Conservation (phyloP, 2,329 filamentous ascomycete species). For the Microcyclospora pomicola region DNA sequence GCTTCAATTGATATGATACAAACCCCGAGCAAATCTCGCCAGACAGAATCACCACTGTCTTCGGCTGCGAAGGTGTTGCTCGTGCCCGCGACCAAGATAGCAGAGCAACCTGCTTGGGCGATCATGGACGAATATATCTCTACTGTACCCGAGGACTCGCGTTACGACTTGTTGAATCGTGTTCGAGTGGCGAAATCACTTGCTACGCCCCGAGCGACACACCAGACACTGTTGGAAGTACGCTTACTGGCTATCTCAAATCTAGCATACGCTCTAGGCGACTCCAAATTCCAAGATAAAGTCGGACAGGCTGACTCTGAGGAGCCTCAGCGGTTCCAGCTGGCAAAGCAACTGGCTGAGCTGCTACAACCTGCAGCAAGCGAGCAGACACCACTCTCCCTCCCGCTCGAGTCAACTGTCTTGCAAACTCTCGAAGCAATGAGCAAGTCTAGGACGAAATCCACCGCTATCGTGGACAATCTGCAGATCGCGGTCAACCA, state of each 20-base stretch:
- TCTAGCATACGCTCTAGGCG: slow-evolving; percentile 74
- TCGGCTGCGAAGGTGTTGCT: slow-evolving; percentile 44
- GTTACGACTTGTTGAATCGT: slow-evolving; percentile 75
- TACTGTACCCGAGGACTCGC: slow-evolving; percentile 56
- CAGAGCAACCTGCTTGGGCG: slow-evolving; percentile 27
- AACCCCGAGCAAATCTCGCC: slow-evolving; percentile 16
- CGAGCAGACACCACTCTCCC: slow-evolving; percentile 52
- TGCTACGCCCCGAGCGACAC: slow-evolving; percentile 46
- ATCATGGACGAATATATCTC: slow-evolving; percentile 29
- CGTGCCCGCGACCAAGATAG: slow-evolving; percentile 40
- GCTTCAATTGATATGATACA: slow-evolving; percentile 13
- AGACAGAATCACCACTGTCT: slow-evolving; percentile 25
- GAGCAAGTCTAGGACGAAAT: slow-evolving; percentile 60
- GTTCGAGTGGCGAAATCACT: slow-evolving; percentile 75
- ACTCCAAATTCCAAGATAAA: slow-evolving; percentile 71
- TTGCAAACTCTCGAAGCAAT: slow-evolving; percentile 75
- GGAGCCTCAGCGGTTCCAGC: slow-evolving; percentile 74
- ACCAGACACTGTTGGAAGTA: slow-evolving; percentile 59
- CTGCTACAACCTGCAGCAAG: slow-evolving; percentile 71
- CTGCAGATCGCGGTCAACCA: slow-evolving; percentile 93
- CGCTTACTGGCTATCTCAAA: slow-evolving; percentile 82
- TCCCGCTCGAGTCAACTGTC: slow-evolving; percentile 68
- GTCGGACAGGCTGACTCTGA: slow-evolving; percentile 78
- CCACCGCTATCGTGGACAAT: slow-evolving; percentile 73
- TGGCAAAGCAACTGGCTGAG: slow-evolving; percentile 85